A percentile compares a stretch with the other conserved stretches of the same genome.
Conservation (phyloP, 371 early-diverging fungal genomes). For the Apophysomyces variabilis region DNA sequence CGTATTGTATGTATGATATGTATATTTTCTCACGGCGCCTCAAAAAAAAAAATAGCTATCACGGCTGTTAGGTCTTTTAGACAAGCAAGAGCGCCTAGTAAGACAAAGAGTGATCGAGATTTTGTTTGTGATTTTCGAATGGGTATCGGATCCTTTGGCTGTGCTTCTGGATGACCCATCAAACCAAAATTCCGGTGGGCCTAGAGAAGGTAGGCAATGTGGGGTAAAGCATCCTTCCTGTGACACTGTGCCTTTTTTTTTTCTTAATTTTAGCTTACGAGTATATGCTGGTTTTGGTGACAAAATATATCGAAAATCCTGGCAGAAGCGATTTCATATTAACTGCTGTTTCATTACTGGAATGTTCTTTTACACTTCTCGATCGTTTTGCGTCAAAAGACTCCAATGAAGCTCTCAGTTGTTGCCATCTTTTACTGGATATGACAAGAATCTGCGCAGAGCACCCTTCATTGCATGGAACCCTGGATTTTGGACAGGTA, state of each 20-base stretch:
- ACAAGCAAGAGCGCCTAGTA: slow-evolving; percentile 26
- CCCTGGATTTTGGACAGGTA: neutral
- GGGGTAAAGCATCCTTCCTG: neutral
- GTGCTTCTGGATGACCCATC: slow-evolving; percentile 10
- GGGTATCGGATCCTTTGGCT: slow-evolving; percentile 29
- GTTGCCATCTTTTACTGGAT: slow-evolving; percentile 1
- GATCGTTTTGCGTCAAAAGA: slow-evolving; percentile 9
- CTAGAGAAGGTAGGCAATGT: neutral
- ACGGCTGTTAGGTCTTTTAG: slow-evolving; percentile 20
- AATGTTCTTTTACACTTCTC: slow-evolving; percentile 14
- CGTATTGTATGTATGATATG: slow-evolving; percentile 24
- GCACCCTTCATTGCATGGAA: neutral
- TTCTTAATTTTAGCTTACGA: slow-evolving; percentile 14
- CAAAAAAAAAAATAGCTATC: slow-evolving; percentile 17
- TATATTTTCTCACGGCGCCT: neutral
- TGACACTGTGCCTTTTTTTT: neutral
- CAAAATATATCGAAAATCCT: neutral
- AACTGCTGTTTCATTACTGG: slow-evolving; percentile 16
- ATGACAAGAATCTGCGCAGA: neutral
- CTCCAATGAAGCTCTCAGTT: slow-evolving; percentile 3
- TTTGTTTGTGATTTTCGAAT: slow-evolving; percentile 29
- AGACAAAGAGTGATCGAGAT: slow-evolving; percentile 37
- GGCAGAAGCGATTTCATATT: slow-evolving; percentile 4
- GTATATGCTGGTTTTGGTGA: slow-evolving; percentile 4
- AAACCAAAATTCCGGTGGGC: neutral